Evolutionary conservation across 805 yeast genomes (phyloP).

Genomic region (Candida loeiensis): DNA sequence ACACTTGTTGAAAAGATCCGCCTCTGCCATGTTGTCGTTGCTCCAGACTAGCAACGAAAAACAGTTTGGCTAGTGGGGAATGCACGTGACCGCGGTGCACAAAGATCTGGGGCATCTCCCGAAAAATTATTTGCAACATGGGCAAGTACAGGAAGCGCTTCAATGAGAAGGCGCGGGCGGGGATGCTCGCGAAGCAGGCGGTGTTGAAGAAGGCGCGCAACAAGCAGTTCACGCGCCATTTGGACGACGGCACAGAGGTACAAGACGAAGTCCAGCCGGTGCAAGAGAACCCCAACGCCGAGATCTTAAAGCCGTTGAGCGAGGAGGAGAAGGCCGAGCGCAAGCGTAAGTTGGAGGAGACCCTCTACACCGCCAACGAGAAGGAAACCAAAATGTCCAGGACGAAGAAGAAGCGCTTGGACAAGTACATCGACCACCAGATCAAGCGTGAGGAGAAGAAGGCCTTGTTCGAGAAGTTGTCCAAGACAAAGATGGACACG

Average conservation of each 20-base stretch:
- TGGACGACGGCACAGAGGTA: constrained; percentile 30
- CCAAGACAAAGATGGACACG: constrained; percentile 68
- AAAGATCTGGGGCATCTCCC: constrained; percentile 1
- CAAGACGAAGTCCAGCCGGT: constrained; percentile 10
- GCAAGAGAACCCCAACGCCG: constrained; percentile 53
- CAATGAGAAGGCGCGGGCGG: constrained; percentile 82
- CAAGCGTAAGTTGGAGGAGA: constrained; percentile 60
- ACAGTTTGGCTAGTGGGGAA: neutral
- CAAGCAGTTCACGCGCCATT: constrained; percentile 58
- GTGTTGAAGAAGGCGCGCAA: constrained; percentile 65
- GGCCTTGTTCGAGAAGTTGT: constrained; percentile 66
- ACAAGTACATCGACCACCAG: constrained; percentile 90
- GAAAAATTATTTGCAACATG: constrained; percentile 39
- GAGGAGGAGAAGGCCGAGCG: constrained; percentile 60
- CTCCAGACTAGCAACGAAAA: neutral
- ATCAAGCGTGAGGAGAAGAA: constrained; percentile 84
- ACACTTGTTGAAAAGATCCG: constrained; percentile 23
- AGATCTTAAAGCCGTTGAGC: constrained; percentile 57
- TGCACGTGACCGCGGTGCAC: neutral
- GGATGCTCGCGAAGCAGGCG: constrained; percentile 77
- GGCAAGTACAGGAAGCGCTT: constrained; percentile 78
- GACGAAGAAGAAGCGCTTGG: constrained; percentile 73
- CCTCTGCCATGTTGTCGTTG: constrained; percentile 14
- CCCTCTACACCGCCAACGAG: constrained; percentile 50
- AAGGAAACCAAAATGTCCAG: constrained; percentile 66